phyloP scores from a whole-genome alignment of 2,329 filamentous ascomycete genomes.

The Microdochium trichocladiopsis region DNA sequence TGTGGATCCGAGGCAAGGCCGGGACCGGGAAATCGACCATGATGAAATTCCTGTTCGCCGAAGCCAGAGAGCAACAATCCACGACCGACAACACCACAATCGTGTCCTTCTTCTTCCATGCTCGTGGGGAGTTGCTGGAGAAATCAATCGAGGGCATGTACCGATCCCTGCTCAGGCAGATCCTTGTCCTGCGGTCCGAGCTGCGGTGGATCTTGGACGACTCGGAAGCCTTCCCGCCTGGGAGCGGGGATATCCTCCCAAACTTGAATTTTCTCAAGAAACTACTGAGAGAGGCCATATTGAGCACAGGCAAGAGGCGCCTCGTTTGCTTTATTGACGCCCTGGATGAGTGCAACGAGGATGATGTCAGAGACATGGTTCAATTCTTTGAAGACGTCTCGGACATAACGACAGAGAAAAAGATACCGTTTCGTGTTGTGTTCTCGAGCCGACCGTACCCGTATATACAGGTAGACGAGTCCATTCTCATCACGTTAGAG shows the following conservation, averaged over 20 bases:
- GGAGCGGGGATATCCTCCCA: too few species aligned
- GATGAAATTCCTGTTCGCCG: constrained; percentile 2
- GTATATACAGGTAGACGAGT: background rate
- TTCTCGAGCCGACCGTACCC: constrained; percentile 30
- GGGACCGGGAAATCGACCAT: constrained; percentile 5
- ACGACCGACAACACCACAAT: constrained; percentile 18
- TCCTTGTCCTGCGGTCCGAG: constrained; percentile 31
- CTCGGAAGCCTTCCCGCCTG: too few species aligned
- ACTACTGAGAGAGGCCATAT: constrained; percentile 5
- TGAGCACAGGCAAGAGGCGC: constrained; percentile 1
- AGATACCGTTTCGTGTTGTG: constrained; percentile 22
- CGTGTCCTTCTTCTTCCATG: constrained; percentile 47
- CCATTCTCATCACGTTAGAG: background rate
- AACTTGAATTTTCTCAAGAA: too few species aligned
- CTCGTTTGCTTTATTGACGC: constrained; percentile 22
- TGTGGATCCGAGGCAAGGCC: constrained; percentile 5
- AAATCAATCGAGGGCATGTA: constrained; percentile 40
- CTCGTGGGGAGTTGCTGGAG: constrained; percentile 34
- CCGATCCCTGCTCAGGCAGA: constrained; percentile 38
- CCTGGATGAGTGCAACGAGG: constrained; percentile 39
- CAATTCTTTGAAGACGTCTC: constrained; percentile 31
- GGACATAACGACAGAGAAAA: constrained; percentile 10
- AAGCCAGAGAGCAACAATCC: background rate
- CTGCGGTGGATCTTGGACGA: too few species aligned
- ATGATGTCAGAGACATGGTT: constrained; percentile 33